phyloP scores from a whole-genome alignment of 2,329 filamentous ascomycete genomes.

The Ophioceras dolichostomum region DNA sequence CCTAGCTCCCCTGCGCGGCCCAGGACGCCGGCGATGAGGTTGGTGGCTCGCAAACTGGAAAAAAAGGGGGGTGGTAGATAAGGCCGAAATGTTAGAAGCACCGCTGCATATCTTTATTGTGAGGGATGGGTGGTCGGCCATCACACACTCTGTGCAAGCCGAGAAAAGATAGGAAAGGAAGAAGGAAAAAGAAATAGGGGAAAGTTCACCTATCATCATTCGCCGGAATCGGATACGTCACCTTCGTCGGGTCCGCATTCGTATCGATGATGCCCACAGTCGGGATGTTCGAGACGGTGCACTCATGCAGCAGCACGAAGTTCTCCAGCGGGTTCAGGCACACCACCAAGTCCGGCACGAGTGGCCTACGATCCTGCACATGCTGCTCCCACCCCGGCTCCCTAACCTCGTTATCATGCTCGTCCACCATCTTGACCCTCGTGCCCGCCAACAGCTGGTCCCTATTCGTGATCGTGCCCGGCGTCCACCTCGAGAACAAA shows the following conservation, averaged over 20 bases:
- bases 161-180: neutral
- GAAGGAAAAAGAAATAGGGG: constrained; percentile 1
- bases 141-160: neutral
- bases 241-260: constrained; percentile 81
- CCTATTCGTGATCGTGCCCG: constrained; percentile 84
- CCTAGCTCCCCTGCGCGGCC: constrained; percentile 75
- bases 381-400: constrained; percentile 52
- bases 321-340: constrained; percentile 92
- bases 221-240: constrained; percentile 91
- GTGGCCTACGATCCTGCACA: constrained; percentile 46
- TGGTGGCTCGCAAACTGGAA: constrained; percentile 64
- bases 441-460: constrained; percentile 71
- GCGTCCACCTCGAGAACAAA: constrained; percentile 85
- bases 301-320: constrained; percentile 81
- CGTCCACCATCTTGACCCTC: constrained; percentile 63
- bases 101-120: neutral
- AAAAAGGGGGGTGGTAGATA: no score
- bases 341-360: constrained; percentile 83
- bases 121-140: neutral
- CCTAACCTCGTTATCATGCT: constrained; percentile 46
- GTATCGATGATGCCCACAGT: constrained; percentile 95
- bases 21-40: constrained; percentile 73
- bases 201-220: constrained; percentile 83
- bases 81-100: neutral
- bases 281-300: constrained; percentile 74